phyloP scores from a whole-genome alignment of 75 land plant genomes.

The Cryptomeria japonica region DNA sequence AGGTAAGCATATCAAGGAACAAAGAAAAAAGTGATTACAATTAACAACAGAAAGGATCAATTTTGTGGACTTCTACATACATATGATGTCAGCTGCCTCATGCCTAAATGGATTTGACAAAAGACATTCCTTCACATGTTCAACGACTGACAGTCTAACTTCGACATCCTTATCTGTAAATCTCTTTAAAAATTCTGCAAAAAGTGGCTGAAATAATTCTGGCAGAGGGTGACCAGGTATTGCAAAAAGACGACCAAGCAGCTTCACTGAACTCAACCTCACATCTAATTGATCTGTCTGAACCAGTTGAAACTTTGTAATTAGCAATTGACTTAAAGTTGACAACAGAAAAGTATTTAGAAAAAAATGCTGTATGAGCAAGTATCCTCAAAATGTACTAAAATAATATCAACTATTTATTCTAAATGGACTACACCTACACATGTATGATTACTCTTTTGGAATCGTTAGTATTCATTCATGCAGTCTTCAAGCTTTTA shows the following conservation, averaged over 20 bases:
- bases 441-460: neutral
- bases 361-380: neutral
- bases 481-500: neutral
- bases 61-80: conserved; percentile 31
- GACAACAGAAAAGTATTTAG: neutral
- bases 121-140: conserved; percentile 61
- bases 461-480: neutral
- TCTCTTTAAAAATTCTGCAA: conserved; percentile 70
- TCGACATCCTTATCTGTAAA: conserved; percentile 68
- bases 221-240: conserved; percentile 45
- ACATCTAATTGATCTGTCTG: conserved; percentile 67
- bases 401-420: neutral
- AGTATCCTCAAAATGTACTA: neutral
- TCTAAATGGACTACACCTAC: neutral
- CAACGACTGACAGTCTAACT: conserved; percentile 67
- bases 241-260: conserved; percentile 71
- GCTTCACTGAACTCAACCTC: conserved; percentile 62
- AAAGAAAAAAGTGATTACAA: neutral
- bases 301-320: conserved; percentile 7
- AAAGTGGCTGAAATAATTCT: conserved; percentile 56
- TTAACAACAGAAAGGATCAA: neutral
- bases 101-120: conserved; percentile 59
- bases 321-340: neutral
- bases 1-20: neutral
- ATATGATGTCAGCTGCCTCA: conserved; percentile 60